Evolutionary conservation across 305 asterid genomes (phyloP).

Genomic region (Ruellia speciosa): DNA sequence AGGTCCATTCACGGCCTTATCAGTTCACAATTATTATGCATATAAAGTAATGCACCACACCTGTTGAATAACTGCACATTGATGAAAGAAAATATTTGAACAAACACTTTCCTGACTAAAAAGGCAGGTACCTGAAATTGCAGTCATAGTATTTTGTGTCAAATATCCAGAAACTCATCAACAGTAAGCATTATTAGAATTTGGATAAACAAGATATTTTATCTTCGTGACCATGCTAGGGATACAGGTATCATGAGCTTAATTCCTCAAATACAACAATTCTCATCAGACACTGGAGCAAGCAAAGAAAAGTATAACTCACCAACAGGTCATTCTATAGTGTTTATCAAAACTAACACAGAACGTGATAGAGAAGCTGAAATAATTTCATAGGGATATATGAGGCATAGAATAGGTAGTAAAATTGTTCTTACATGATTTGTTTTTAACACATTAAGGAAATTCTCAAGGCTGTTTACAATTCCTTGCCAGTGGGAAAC

Average conservation of each 20-base stretch:
- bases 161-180: slow-evolving; percentile 12
- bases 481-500: slow-evolving; percentile 98
- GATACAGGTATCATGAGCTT: slow-evolving; percentile 2
- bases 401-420: slow-evolving; percentile 2
- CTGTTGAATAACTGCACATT: slow-evolving; percentile 96
- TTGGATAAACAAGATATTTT: background rate
- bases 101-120: slow-evolving; percentile 80
- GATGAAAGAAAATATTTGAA: slow-evolving; percentile 86
- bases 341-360: slow-evolving; percentile 1
- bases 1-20: slow-evolving; percentile 13
- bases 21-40: slow-evolving; percentile 9
- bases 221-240: background rate
- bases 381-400: background rate
- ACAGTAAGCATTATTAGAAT: slow-evolving; percentile 6
- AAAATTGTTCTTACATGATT: slow-evolving; percentile 53
- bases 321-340: background rate
- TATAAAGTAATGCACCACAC: slow-evolving; percentile 25
- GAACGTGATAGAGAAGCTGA: background rate
- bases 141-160: slow-evolving; percentile 15
- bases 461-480: slow-evolving; percentile 61
- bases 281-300: background rate
- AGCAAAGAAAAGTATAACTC: background rate
- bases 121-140: slow-evolving; percentile 81
- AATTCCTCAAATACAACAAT: background rate
- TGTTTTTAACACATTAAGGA: slow-evolving; percentile 59